Percentiles rank a stretch among this genome's conserved stretches.
phyloP scores from a whole-genome alignment of 1,284 basidiomycete species.

The Trichosporon coremiiforme region DNA sequence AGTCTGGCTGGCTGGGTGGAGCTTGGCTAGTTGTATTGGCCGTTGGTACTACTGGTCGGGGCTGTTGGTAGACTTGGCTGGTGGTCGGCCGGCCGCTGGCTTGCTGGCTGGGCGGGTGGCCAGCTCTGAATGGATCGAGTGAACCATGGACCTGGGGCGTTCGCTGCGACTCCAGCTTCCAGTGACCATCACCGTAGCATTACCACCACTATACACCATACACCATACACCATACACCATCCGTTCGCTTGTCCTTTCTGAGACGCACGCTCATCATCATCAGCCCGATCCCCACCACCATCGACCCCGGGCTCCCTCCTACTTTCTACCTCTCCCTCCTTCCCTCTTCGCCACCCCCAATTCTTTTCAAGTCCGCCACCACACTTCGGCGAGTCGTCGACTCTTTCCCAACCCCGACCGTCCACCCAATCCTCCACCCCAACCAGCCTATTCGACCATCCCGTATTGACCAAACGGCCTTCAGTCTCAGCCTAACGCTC shows the following conservation, averaged over 20 bases:
- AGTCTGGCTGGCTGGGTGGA: not conserved
- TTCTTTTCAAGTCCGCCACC: not conserved
- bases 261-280: constrained; percentile 11
- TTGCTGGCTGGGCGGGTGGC: not conserved
- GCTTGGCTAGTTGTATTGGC: too few species aligned
- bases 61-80: too few species aligned
- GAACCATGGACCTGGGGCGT: not conserved
- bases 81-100: not conserved
- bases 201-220: not conserved
- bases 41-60: too few species aligned
- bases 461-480: not conserved
- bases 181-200: not conserved
- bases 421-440: not conserved
- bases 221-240: not conserved
- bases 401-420: not conserved
- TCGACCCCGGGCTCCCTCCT: not conserved
- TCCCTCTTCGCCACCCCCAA: not conserved
- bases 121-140: not conserved
- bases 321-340: not conserved
- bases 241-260: not conserved
- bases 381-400: not conserved
- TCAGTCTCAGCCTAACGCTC: not conserved
- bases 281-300: not conserved
- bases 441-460: not conserved
- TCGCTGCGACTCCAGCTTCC: not conserved